A percentile compares a stretch with the other conserved stretches of the same genome.
Evolutionary conservation across 257 asterid genomes (phyloP).

Genomic region (Ocimum tenuiflorum): DNA sequence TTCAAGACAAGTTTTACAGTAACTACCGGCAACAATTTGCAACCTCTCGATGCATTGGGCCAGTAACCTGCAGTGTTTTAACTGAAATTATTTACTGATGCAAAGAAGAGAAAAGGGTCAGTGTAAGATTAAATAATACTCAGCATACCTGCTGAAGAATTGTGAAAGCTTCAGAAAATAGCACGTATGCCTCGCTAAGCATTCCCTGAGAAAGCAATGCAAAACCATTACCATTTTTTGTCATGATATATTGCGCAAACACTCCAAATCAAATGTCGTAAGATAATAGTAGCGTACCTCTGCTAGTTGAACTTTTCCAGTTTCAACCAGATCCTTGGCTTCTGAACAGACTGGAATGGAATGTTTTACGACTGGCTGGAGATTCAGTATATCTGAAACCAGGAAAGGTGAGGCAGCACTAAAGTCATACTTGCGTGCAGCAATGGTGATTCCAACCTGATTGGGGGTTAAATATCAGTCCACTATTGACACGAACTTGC

Average conservation of each 20-base stretch:
- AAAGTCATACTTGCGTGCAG: slow-evolving; percentile 75
- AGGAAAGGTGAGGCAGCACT: slow-evolving; percentile 65
- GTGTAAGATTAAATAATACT: background rate
- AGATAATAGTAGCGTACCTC: slow-evolving; percentile 45
- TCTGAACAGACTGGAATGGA: slow-evolving; percentile 93
- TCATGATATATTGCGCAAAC: slow-evolving; percentile 5
- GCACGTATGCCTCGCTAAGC: slow-evolving; percentile 78
- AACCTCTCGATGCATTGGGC: slow-evolving; percentile 99
- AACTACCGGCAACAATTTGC: slow-evolving; percentile 97
- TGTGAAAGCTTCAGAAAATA: slow-evolving; percentile 87
- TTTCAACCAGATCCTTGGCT: slow-evolving; percentile 88
- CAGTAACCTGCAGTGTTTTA: slow-evolving; percentile 66
- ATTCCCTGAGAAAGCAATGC: slow-evolving; percentile 47
- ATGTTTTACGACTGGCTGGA: slow-evolving; percentile 93
- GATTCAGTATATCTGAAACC: slow-evolving; percentile 66
- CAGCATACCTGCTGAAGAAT: slow-evolving; percentile 84
- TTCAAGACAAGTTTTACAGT: background rate
- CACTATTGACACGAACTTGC: background rate
- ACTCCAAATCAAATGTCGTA: background rate
- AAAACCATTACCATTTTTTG: background rate
- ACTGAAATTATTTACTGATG: background rate
- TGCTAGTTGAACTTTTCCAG: slow-evolving; percentile 89
- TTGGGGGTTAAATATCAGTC: slow-evolving; percentile 3
- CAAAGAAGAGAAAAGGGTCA: slow-evolving; percentile 1
- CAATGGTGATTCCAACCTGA: slow-evolving; percentile 83